Conservation (phyloP, 2,329 filamentous ascomycete species). For the Tetracladium maxilliforme region DNA sequence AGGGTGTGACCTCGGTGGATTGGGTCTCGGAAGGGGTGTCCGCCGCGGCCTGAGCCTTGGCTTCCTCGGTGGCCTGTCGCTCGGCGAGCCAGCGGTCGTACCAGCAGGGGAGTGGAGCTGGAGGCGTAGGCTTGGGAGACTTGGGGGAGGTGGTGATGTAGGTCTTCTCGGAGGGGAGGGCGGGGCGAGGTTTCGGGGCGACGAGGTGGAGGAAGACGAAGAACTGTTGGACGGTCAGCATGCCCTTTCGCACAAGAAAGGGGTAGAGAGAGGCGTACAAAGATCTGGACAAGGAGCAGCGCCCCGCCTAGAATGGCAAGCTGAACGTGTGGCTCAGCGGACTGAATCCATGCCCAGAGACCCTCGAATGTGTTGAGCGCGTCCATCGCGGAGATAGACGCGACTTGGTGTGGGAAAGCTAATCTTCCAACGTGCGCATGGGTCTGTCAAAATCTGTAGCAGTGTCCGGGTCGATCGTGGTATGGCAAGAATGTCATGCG, state of each 20-base stretch:
- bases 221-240: slow-evolving; percentile 25
- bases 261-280: slow-evolving; percentile 4
- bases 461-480: too few species aligned
- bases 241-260: too few species aligned
- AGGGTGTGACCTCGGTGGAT: too few species aligned
- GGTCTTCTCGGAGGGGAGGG: slow-evolving; percentile 66
- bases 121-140: slow-evolving; percentile 31
- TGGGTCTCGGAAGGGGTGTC: slow-evolving; percentile 22
- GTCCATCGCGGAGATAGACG: too few species aligned
- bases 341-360: too few species aligned
- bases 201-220: slow-evolving; percentile 58
- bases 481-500: too few species aligned
- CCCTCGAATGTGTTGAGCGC: too few species aligned
- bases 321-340: too few species aligned
- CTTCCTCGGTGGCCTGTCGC: slow-evolving; percentile 33
- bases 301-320: slow-evolving; percentile 2
- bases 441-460: too few species aligned
- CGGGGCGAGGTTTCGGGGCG: slow-evolving; percentile 65
- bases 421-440: too few species aligned
- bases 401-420: too few species aligned
- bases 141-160: slow-evolving; percentile 60
- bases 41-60: slow-evolving; percentile 17
- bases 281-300: slow-evolving; percentile 3
- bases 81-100: slow-evolving; percentile 59
- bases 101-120: slow-evolving; percentile 67